Evolutionary conservation across 306 rosid species (phyloP).

Genomic region (Phaseolus lunatus): DNA sequence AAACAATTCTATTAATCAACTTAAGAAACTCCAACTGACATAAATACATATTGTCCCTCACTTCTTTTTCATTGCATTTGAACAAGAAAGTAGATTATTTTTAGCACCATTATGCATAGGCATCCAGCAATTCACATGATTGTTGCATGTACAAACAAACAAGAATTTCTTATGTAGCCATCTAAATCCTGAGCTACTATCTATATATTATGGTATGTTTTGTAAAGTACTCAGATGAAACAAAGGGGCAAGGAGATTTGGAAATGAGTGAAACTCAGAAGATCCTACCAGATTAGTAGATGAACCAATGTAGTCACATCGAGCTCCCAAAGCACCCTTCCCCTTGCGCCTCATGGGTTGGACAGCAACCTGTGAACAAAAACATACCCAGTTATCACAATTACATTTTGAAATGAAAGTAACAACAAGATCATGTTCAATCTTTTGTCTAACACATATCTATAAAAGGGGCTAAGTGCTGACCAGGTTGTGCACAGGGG

Average conservation of each 20-base stretch:
- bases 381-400: background rate
- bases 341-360: conserved; percentile 76
- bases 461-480: too few relatives aligned
- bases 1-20: background rate
- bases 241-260: background rate
- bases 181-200: background rate
- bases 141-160: background rate
- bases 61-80: background rate
- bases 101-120: background rate
- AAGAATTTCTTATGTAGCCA: background rate
- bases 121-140: background rate
- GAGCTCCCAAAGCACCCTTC: conserved; percentile 83
- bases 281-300: conserved; percentile 82
- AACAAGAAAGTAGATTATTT: background rate
- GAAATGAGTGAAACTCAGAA: background rate
- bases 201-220: background rate
- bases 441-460: background rate
- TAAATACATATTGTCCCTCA: background rate
- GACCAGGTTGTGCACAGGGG: conserved; percentile 73
- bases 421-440: background rate
- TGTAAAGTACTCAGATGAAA: background rate
- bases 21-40: background rate
- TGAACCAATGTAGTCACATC: conserved; percentile 91
- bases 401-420: background rate
- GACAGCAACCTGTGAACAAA: conserved; percentile 60